A percentile compares a stretch with the other conserved stretches of the same genome.
Evolutionary conservation across 2,329 filamentous ascomycete species (phyloP).

Genomic region (Sclerotinia glacialis): DNA sequence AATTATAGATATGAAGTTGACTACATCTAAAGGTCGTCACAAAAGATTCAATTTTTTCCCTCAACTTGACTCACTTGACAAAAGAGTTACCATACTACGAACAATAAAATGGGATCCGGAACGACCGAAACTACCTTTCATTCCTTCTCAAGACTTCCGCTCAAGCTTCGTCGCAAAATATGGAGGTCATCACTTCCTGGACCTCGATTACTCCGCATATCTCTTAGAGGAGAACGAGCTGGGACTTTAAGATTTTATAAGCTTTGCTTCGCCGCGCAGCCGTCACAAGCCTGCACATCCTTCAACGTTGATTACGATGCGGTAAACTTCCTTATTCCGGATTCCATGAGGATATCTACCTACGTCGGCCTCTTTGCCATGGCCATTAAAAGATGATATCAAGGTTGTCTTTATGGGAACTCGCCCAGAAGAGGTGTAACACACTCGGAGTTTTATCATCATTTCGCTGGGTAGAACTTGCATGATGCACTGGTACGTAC

Average conservation of each 20-base stretch:
- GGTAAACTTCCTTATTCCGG: too few relatives aligned
- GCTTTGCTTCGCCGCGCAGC: not conserved
- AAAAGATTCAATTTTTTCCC: not conserved
- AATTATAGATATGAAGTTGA: too few relatives aligned
- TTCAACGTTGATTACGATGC: not conserved
- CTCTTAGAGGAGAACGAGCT: not conserved
- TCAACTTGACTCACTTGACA: not conserved
- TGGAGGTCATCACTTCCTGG: not conserved
- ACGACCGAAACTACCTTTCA: not conserved
- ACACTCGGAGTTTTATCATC: too few relatives aligned
- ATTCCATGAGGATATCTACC: too few relatives aligned
- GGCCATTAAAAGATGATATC: not conserved
- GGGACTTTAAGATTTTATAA: not conserved
- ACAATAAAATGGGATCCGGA: not conserved
- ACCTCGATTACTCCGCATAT: not conserved
- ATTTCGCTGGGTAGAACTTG: too few relatives aligned
- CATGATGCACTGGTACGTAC: too few relatives aligned
- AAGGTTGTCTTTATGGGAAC: not conserved
- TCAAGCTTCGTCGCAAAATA: not conserved
- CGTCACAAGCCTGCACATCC: not conserved
- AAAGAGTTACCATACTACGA: not conserved
- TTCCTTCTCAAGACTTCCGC: not conserved
- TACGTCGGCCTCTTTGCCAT: not conserved
- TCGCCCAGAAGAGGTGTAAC: not conserved
- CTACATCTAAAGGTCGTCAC: too few relatives aligned